Evolutionary conservation across 2,329 filamentous ascomycete species (phyloP), one percentile per base, ranked within the genome.

Genomic region (Albifimbria verrucaria): DNA sequence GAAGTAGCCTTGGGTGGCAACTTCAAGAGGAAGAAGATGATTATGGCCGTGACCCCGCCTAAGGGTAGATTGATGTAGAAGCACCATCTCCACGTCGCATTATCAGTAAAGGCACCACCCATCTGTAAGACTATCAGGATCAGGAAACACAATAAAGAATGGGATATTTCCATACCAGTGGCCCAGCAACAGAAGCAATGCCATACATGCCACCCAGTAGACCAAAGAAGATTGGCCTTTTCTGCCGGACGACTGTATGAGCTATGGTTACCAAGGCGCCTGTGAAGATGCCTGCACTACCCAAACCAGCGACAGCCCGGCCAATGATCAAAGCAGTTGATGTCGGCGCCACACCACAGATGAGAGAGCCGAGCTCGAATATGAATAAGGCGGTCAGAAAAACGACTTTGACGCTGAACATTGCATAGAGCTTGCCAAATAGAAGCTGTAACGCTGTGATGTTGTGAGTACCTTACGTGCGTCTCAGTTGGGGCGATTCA

Each of bases 311-410:
- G 18, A 77, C 72, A 47, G 76, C 76, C 47, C 76, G 73, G 55
- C 76, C 77, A 59, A 73, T 71, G 47, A 78, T 73, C 6, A 76
- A 70, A 22, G 74, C 64, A 20, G 65, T 68, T 41, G 74, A 73
- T 53, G 69, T 67, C 48, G 71, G 68, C 0, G 55, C 55, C 17
- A 50, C 55, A 18, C 46, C 63, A 55, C 78, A 81, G 46, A 82
- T 68, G 9, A 79, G 59, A 15, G 68, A 73, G 15, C 79, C 78
- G 1, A 79, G 43, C 57, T 80, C 77, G 47, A 82, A 78, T 25
- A 80, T 64, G 41, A 69, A 51, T n/a, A 82, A 66, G 1, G 67
- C 62, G 2, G 57, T 45, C 1, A 80, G 64, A 57, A 76, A 81
- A 3, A 68, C 70, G 50, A 69, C 70, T 55, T 70, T 70, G 52